Percentiles rank a stretch among this genome's conserved stretches.
Conservation (phyloP, 2,329 filamentous ascomycete genomes). For the Davidsoniella eucalypti region DNA sequence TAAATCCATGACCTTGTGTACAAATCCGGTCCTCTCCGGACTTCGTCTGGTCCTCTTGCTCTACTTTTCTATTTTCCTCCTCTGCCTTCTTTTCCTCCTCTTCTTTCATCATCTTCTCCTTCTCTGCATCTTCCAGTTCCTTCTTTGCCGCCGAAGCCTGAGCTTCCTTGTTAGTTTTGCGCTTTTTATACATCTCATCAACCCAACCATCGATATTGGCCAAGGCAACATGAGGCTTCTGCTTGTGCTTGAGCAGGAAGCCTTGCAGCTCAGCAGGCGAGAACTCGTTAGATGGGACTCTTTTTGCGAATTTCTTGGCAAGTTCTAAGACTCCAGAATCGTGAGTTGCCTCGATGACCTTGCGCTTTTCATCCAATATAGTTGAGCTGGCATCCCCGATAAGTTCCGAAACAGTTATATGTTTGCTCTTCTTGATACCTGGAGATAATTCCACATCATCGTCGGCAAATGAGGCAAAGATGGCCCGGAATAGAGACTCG, state of each 20-base stretch:
- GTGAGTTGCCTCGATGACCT: slow-evolving; percentile 17
- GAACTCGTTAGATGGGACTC: slow-evolving; percentile 38
- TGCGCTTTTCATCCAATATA: slow-evolving; percentile 16
- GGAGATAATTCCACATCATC: slow-evolving; percentile 20
- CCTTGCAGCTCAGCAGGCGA: slow-evolving; percentile 46
- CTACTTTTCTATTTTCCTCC: slow-evolving; percentile 18
- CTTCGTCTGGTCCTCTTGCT: slow-evolving; percentile 15
- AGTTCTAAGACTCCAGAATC: slow-evolving; percentile 27
- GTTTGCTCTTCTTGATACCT: background rate
- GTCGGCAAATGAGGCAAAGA: slow-evolving; percentile 36
- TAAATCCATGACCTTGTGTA: too few species aligned
- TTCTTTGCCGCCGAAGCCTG: slow-evolving; percentile 20
- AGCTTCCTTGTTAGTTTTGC: slow-evolving; percentile 19
- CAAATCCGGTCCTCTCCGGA: background rate
- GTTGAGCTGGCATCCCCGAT: slow-evolving; percentile 6
- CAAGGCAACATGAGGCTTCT: slow-evolving; percentile 31
- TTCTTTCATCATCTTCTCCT: slow-evolving; percentile 20
- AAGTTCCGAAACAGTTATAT: background rate
- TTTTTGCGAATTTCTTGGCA: slow-evolving; percentile 31
- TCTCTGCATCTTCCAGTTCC: slow-evolving; percentile 18
- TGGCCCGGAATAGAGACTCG: slow-evolving; percentile 38
- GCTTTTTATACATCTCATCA: slow-evolving; percentile 26
- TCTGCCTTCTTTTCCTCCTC: slow-evolving; percentile 20
- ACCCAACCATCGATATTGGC: slow-evolving; percentile 33
- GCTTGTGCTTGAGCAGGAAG: slow-evolving; percentile 39